Conservation (phyloP, 78 protist genomes). For the Dictyostelium capitatum region DNA sequence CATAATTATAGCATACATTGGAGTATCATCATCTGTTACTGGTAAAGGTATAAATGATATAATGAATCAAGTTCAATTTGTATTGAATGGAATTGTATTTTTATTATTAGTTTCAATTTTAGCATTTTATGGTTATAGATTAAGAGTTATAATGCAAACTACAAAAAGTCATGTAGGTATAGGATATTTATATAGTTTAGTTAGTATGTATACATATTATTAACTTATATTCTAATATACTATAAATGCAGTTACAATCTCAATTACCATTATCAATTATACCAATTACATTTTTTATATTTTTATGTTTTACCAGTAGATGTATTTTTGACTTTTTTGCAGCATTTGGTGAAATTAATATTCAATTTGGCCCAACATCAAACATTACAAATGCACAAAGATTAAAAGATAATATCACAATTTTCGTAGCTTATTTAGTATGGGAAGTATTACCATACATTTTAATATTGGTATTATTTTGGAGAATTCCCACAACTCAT, state of each 20-base stretch:
- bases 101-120: constrained; percentile 55
- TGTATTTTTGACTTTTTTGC: constrained; percentile 57
- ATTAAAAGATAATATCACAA: background rate
- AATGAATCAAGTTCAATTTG: constrained; percentile 18
- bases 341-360: constrained; percentile 44
- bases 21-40: constrained; percentile 34
- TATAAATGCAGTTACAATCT: constrained; percentile 33
- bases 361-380: background rate
- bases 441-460: constrained; percentile 75
- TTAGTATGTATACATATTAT: background rate
- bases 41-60: background rate
- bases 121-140: constrained; percentile 75
- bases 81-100: constrained; percentile 61
- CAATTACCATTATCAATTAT: constrained; percentile 68
- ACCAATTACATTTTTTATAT: constrained; percentile 73
- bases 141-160: constrained; percentile 13
- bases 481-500: constrained; percentile 72
- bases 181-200: background rate
- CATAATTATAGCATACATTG: background rate
- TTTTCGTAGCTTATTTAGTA: constrained; percentile 31
- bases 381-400: too few species aligned
- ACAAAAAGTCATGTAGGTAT: constrained; percentile 45
- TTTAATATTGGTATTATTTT: constrained; percentile 48
- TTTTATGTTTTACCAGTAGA: constrained; percentile 52
- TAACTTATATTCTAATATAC: background rate